phyloP scores from a whole-genome alignment of 139 green algal species.

The Chlorella ohadii region DNA sequence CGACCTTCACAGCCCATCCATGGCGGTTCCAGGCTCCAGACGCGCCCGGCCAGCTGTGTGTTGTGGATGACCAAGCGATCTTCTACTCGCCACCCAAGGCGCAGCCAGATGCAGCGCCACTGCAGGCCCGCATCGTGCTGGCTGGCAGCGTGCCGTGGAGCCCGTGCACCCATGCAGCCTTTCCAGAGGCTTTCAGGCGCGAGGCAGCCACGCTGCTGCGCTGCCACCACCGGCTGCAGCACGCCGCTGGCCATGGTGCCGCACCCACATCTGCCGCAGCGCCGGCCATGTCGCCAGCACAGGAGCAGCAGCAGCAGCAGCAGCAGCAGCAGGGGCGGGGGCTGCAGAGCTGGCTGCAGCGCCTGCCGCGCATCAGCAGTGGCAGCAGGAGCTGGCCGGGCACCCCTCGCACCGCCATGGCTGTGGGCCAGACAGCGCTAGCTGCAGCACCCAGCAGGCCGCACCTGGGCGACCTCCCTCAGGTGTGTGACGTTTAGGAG shows the following conservation, averaged over 20 bases:
- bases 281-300: no score
- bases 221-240: slow-evolving; percentile 16
- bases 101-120: neutral
- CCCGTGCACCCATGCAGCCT: neutral
- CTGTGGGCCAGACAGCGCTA: no score
- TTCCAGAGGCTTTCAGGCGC: neutral
- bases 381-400: no score
- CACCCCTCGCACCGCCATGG: no score
- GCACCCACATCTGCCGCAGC: neutral
- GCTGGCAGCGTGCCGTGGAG: neutral
- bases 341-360: neutral
- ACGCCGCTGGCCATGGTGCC: no score
- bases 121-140: neutral
- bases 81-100: neutral
- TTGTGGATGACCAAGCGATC: slow-evolving; percentile 17
- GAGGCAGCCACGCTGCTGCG: slow-evolving; percentile 1
- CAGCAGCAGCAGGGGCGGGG: neutral
- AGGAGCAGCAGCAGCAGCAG: neutral
- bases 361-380: neutral
- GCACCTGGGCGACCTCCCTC: slow-evolving; percentile 3
- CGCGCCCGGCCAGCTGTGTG: neutral
- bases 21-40: neutral
- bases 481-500: no score
- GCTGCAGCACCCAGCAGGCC: no score
- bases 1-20: slow-evolving; percentile 9